Base-by-base conservation (phyloP, 192 early-diverging fungal species). In the Paraglomus brasilianum region DNA sequence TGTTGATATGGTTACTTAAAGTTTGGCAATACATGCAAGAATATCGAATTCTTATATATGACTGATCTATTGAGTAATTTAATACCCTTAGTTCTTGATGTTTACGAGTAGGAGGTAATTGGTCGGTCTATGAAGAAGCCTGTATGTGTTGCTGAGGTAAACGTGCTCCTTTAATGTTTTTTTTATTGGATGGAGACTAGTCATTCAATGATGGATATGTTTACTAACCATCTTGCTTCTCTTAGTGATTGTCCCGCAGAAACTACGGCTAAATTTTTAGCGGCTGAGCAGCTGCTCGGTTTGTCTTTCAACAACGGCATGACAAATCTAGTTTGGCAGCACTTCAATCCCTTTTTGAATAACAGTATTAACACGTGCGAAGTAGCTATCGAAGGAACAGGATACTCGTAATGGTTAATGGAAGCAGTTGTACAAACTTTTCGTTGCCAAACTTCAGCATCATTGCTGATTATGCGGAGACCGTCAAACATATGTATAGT, bases 241-340 rank as follows among this genome's bases (percentile, higher is more conserved):
- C 1, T 56, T 1, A 22, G 10, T 15, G 53, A 56, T 6, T 15
- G 10, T 11, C 14, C 22, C 6, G 53, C 6, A 21, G 53, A 56
- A 56, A 56, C 6, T 1, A 62, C 44, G 43, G 60, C 43, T 14
- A 62, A 62, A 62, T 41, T 62, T n/a, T 24, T 11, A 10, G 43
- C 44, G 43, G 22, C 60, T 5, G 14, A 62, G 10, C 53, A 56
- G 30, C n/a, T n/a, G n/a, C n/a, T n/a, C n/a, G n/a, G n/a, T n/a
- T n/a, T n/a, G n/a, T n/a, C n/a, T n/a, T n/a, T n/a, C n/a, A n/a
- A n/a, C n/a, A n/a, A 53, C n/a, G n/a, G n/a, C n/a, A n/a, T n/a
- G n/a, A n/a, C n/a, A n/a, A n/a, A n/a, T n/a, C n/a, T n/a, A n/a
- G n/a, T n/a, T n/a, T n/a, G n/a, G n/a, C n/a, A n/a, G n/a, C n/a